Evolutionary conservation across 768 basidiomycete species (phyloP), one percentile per base, ranked within the genome.

Genomic region (Mycena alexandri): DNA sequence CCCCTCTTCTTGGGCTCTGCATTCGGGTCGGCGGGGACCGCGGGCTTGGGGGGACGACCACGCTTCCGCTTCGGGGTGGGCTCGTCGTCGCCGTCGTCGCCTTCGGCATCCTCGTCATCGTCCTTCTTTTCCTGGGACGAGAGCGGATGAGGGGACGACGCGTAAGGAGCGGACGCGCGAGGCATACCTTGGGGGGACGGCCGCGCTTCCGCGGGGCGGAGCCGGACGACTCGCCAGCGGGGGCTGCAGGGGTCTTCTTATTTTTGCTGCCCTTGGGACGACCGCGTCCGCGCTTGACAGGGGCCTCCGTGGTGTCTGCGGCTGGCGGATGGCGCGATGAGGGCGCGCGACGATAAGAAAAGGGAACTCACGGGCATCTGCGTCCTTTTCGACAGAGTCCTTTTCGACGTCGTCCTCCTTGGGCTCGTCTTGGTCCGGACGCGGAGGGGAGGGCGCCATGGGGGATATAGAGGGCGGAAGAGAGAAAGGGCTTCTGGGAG

Each of bases 191-290:
- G 76, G 87, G 89, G 51, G 90, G 90, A 71, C 90, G 84, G 36
- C 90, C 90, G 71, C 90, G 84, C 81, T 90, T 90, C 79, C 82
- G 83, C 52, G 80, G 82, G 46, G 75, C 65, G 16, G 78, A 63
- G 17, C 83, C 75, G 22, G 81, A 70, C 14, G 83, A 71, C 9
- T 77, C 74, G 42, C 79, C 76, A 22, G 80, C 71, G 50, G 79
- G 74, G 52, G 80, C 61, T 17, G 79, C 68, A 33, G 79, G 72
- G 10, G 78, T 64, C 69, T 85, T 86, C 82, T 89, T 84, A 79
- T 89, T 87, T 82, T 93, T 96, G 79, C 92, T 93, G 73, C 95
- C 95, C 78, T 91, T 94, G 67, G 95, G 95, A 71, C 95, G 89
- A 60, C 95, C 95, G 52, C 95, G 87, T 75, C 93, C 89, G 74